Base-by-base conservation (phyloP, 1,284 basidiomycete genomes). In the Apiotrichum porosum region DNA sequence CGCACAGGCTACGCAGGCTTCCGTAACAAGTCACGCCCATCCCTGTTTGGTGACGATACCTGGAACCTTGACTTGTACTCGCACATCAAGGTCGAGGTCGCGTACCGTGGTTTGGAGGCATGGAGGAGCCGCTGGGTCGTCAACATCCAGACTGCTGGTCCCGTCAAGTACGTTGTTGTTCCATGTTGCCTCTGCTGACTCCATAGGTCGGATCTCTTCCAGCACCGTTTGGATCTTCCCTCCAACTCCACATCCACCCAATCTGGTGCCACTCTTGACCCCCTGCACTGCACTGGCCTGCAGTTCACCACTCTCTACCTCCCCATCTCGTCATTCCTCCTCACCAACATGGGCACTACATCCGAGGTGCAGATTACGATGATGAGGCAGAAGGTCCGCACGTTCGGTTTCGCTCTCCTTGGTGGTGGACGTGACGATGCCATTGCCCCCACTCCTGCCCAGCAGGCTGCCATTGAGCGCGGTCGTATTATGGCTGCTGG, bases 91-190 rank as follows among this genome's bases (percentile, higher is more conserved):
- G 57, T 78, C 17, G 68, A 66, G 5, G 68, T 78, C 12, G 70
- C 74, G 19, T 72, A 72, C 48, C 52, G 68, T 40, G 69, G 69
- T 1, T 65, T 58, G 58, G 68, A 72, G 37, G 61, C 57, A 17
- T 72, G 69, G 69, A 65, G 69, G 58, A 69, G 62, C 46, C 58
- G 73, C 60, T 69, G 74, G 75, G 76, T 75, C 40, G 66, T 75
- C 37, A 78, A 78, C 54, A 60, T 78, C 10, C 76, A 77, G 58
- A 76, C 76, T 10, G 77, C 77, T 40, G 76, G 76, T 0, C 74
- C 76, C 5, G 71, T 76, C 14, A 65, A 68, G 56, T 71, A 41
- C 61, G 65, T 51, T 4, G 9, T 10, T 5, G 28, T 9, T 14
- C 3, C 41, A 13, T 3, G 18, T 18, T 15, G 26, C 17, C 17